A percentile compares a stretch with the other conserved stretches of the same genome.
Evolutionary conservation across 768 basidiomycete species (phyloP).

Genomic region (Boletus rubropictus): DNA sequence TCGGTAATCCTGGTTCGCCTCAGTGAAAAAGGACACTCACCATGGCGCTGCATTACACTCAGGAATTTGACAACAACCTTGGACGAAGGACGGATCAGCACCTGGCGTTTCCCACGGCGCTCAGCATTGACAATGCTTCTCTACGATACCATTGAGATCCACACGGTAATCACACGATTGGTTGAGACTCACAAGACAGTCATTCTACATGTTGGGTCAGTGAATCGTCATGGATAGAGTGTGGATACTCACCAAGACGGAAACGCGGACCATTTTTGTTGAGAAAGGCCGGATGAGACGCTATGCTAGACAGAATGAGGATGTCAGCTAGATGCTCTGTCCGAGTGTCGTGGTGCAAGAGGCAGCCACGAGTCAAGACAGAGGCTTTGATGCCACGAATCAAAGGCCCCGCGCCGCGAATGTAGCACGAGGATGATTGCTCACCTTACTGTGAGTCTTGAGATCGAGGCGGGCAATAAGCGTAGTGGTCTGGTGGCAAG

Average conservation of each 20-base stretch:
- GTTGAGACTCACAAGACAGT: slow-evolving; percentile 44
- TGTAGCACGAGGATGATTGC: not conserved
- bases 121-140: slow-evolving; percentile 99
- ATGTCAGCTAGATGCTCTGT: not conserved
- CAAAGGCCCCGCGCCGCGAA: not conserved
- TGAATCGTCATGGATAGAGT: not conserved
- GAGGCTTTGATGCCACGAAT: not conserved
- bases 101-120: slow-evolving; percentile 98
- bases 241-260: slow-evolving; percentile 55
- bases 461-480: not conserved
- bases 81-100: slow-evolving; percentile 92
- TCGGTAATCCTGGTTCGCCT: not conserved
- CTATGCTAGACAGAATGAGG: not conserved
- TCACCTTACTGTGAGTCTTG: not conserved
- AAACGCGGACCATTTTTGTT: slow-evolving; percentile 79
- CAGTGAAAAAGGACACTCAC: slow-evolving; percentile 41
- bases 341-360: not conserved
- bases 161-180: not conserved
- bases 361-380: not conserved
- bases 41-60: slow-evolving; percentile 98
- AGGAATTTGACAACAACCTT: slow-evolving; percentile 99
- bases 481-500: not conserved
- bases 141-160: slow-evolving; percentile 30
- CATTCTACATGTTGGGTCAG: slow-evolving; percentile 38
- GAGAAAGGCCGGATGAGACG: not conserved